Evolutionary conservation across 2,329 filamentous ascomycete species (phyloP), one percentile per base, ranked within the genome.

Genomic region (Aureobasidium zeae): DNA sequence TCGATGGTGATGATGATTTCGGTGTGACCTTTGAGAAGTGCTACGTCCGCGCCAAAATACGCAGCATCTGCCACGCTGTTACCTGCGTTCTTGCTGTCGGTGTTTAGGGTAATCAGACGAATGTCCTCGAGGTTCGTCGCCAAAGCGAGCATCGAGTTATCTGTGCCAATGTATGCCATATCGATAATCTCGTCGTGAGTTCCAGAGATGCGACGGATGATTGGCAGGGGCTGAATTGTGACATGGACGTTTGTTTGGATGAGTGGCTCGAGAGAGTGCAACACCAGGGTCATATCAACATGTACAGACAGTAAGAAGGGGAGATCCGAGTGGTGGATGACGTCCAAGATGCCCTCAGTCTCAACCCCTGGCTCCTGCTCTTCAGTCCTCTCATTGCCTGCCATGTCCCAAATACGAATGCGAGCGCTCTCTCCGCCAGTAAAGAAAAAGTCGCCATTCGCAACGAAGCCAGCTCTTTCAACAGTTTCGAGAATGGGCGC

Each of bases 121-220:
- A 98, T 77, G 49, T 94, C 88, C 63, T 98, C 91, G 0, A 88
- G 86, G 61, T 98, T 98, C 2, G 89, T 96, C 5, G 89, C 91
- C 19, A 98, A 69, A 5, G 91, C 93, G 49, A 98, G 72, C 39
- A 93, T 67, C 2, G 86, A 89, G 46, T 77, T 78, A 54, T 94
- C 81, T 0, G 80, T 77, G 2, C 91, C 77, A 44, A 96, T 71
- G 56, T 91, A 95, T 21, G 82, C 84, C 24, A 98, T 68, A 58
- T 98, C 93, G 53, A 98, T 95, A 41, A 98, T 87, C 61, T 98
- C 91, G 60, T 98, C 93, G 61, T 96, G 87, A 5, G 91, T 95
- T 42, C 91, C 93, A 4, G 89, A 94, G 52, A 98, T 93, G 32
- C 86, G 77, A 52, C 84, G 78, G 32, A 84, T 73, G 1, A 80